These are phyloP conservation scores for Didymella exigua DNA, from an alignment of 2,329 filamentous ascomycete genomes.

Conservation along the genomic window DNA sequence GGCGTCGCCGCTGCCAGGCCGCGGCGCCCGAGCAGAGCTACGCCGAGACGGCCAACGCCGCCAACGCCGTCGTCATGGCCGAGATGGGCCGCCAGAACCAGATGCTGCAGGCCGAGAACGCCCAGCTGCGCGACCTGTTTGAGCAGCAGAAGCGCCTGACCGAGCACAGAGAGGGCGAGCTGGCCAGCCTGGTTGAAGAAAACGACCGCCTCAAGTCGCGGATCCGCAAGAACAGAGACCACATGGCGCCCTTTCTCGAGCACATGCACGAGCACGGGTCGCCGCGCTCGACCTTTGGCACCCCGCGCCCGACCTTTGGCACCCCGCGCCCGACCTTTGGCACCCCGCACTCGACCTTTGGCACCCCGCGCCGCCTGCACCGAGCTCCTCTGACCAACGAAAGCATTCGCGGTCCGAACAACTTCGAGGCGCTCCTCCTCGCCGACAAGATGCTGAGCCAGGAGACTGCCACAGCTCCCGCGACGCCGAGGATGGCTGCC, in stretches of 20 bases:
- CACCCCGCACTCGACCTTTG: conserved; percentile 57
- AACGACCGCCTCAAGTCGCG: conserved; percentile 78
- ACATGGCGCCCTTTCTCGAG: conserved; percentile 66
- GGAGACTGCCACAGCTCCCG: conserved; percentile 74
- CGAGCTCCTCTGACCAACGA: conserved; percentile 54
- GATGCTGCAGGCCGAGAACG: conserved; percentile 69
- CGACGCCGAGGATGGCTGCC: conserved; percentile 65
- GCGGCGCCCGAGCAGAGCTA: conserved; percentile 57
- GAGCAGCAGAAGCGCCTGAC: conserved; percentile 79
- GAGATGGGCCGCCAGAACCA: conserved; percentile 63
- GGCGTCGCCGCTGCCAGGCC: conserved; percentile 60
- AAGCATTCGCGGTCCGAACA: conserved; percentile 59
- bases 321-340: conserved; percentile 65
- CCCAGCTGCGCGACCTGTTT: conserved; percentile 67
- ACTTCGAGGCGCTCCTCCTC: conserved; percentile 77
- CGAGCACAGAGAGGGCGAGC: conserved; percentile 76
- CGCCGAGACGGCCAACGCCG: conserved; percentile 56
- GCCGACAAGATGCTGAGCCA: conserved; percentile 78
- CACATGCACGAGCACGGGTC: conserved; percentile 64
- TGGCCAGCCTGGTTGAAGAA: conserved; percentile 72
- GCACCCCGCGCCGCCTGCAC: conserved; percentile 46
- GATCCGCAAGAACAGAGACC: conserved; percentile 87
- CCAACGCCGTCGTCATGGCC: conserved; percentile 62
- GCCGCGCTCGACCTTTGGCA: conserved; percentile 64
- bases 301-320: conserved; percentile 61